phyloP scores from a whole-genome alignment of 176 grass and related monocot genomes.

The Poa annua region DNA sequence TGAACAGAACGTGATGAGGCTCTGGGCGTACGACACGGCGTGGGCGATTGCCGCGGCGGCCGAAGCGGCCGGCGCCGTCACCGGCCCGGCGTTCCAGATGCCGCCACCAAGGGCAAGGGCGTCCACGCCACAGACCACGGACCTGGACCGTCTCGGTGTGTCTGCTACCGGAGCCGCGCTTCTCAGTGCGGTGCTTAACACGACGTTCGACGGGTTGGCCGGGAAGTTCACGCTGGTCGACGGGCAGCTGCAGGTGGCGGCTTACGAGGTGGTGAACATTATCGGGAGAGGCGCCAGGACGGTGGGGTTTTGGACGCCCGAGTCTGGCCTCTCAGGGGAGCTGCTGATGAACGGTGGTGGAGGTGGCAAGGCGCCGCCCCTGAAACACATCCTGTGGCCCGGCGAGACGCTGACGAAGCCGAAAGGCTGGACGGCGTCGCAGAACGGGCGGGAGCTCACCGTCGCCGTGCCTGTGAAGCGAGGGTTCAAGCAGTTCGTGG shows the following conservation, averaged over 20 bases:
- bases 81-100: slow-evolving; percentile 32
- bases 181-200: slow-evolving; percentile 44
- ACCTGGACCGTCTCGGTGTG: slow-evolving; percentile 57
- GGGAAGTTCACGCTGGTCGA: slow-evolving; percentile 64
- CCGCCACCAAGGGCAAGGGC: neutral
- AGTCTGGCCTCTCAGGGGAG: slow-evolving; percentile 38
- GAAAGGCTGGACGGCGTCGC: slow-evolving; percentile 66
- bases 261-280: slow-evolving; percentile 77
- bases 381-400: slow-evolving; percentile 62
- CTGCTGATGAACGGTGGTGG: neutral
- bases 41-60: slow-evolving; percentile 57
- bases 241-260: slow-evolving; percentile 60
- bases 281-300: slow-evolving; percentile 49
- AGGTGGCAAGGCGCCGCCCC: neutral
- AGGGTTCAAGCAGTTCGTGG: slow-evolving; percentile 76
- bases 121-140: slow-evolving; percentile 29
- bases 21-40: slow-evolving; percentile 64
- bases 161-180: slow-evolving; percentile 50
- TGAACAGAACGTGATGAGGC: slow-evolving; percentile 8
- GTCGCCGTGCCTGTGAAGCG: slow-evolving; percentile 67
- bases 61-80: slow-evolving; percentile 28
- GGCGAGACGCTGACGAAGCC: slow-evolving; percentile 35
- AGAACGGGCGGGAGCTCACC: slow-evolving; percentile 35
- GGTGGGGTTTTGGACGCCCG: slow-evolving; percentile 70
- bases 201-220: slow-evolving; percentile 64